Base-by-base conservation (phyloP, 1,139 yeast genomes). In the Geotrichum siamense region DNA sequence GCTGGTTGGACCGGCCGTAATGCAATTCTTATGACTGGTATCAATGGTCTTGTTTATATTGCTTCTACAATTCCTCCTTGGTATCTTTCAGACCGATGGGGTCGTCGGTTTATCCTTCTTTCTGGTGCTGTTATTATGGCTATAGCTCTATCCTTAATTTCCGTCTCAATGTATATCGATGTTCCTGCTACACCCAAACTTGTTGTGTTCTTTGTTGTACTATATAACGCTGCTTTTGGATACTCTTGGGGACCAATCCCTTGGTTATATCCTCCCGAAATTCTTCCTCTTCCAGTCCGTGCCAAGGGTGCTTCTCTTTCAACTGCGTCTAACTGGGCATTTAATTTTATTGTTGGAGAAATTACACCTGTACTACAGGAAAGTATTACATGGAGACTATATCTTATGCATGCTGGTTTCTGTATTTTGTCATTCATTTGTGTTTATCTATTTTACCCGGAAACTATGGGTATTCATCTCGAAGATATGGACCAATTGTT, bases 291-390 rank as follows among this genome's bases (percentile, higher is more conserved):
- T 49, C 70, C 81, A 17, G 86, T 86, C n/a, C 74, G 96, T 49
- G 86, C 95, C 6, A 83, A 86, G 57, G 95, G 95, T 42, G 94
- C 95, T 0, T 86, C 94, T 1, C 67, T 86, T 52, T 81, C 94
- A 0, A 86, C 96, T 0, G 95, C 95, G 1, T 79, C 94, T 5
- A 87, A 87, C 61, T 87, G 96, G 96, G 74, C 85, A n/a, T 86
- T 85, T 67, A 87, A 87, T 64, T 87, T 85, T 68, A 65, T 86
- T 38, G 96, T 87, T 21, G 96, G 96, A 8, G 89, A 85, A 63
- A 73, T 82, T 75, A 84, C 95, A 0, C 96, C 96, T 1, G 75
- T 86, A 27, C 71, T 86, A 48, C 82, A 86, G 55, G 94, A 83
- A 54, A 47, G 64, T 4, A 83, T 87, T 54, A 71, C 75, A 34